Conservation (phyloP, 1,284 basidiomycete genomes). For the Heimioporus retisporus region DNA sequence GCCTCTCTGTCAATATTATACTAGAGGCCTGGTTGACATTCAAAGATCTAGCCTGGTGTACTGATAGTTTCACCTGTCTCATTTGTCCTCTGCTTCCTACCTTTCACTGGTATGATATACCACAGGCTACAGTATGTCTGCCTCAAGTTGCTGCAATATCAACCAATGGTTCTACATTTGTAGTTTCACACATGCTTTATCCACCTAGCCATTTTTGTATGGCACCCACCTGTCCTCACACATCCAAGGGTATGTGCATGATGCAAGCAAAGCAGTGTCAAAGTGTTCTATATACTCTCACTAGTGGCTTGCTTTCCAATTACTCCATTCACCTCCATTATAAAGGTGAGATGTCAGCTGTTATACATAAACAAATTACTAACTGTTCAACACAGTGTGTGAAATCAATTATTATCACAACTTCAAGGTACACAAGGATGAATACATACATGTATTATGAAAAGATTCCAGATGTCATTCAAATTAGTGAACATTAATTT, state of each 20-base stretch:
- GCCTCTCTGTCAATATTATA: too few relatives aligned
- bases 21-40: too few relatives aligned
- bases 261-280: conserved; percentile 1
- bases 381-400: conserved; percentile 1
- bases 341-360: background rate
- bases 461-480: background rate
- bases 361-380: background rate
- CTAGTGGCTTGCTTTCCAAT: background rate
- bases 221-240: background rate
- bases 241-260: background rate
- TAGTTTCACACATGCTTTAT: background rate
- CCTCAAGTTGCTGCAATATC: too few relatives aligned
- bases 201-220: background rate
- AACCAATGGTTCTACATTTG: too few relatives aligned
- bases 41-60: too few relatives aligned
- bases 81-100: too few relatives aligned
- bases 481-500: background rate
- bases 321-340: background rate
- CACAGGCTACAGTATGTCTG: too few relatives aligned
- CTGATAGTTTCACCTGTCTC: too few relatives aligned
- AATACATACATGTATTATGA: background rate
- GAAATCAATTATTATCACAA: conserved; percentile 2
- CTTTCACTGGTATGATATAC: too few relatives aligned
- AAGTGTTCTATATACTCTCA: background rate
- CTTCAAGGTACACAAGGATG: background rate